These are phyloP conservation scores for Amanita thiersii DNA, from an alignment of 768 basidiomycete genomes.

Conservation along the genomic window DNA sequence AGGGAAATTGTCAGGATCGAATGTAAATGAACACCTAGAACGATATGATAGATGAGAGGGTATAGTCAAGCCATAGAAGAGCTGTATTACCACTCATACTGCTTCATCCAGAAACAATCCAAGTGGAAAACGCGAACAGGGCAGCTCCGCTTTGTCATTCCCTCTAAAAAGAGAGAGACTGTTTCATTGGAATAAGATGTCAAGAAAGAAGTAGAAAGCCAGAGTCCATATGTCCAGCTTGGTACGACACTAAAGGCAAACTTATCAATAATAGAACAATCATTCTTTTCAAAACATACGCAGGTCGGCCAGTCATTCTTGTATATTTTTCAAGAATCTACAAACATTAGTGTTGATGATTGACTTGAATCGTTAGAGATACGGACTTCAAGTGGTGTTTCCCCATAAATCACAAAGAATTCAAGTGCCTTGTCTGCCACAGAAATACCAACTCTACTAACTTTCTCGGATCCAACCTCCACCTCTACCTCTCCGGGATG, in stretches of 20 bases:
- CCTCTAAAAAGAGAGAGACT: conserved; percentile 61
- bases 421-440: conserved; percentile 57
- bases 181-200: conserved; percentile 63
- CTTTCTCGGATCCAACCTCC: conserved; percentile 62
- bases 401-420: conserved; percentile 66
- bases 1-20: conserved; percentile 71
- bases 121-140: conserved; percentile 67
- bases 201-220: conserved; percentile 72
- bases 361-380: not conserved
- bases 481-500: conserved; percentile 71
- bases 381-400: conserved; percentile 53
- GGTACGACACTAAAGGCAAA: conserved; percentile 46
- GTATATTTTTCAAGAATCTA: conserved; percentile 58
- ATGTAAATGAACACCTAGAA: conserved; percentile 63
- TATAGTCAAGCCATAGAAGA: not conserved
- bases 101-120: conserved; percentile 74
- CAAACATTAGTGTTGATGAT: not conserved
- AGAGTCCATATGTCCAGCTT: conserved; percentile 69
- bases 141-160: conserved; percentile 57
- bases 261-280: conserved; percentile 14
- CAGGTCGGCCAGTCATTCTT: conserved; percentile 54
- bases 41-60: conserved; percentile 17
- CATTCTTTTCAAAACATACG: conserved; percentile 22
- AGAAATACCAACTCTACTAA: conserved; percentile 55
- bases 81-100: conserved; percentile 48